Evolutionary conservation across 306 rosid species (phyloP).

Genomic region (Malus orientalis): DNA sequence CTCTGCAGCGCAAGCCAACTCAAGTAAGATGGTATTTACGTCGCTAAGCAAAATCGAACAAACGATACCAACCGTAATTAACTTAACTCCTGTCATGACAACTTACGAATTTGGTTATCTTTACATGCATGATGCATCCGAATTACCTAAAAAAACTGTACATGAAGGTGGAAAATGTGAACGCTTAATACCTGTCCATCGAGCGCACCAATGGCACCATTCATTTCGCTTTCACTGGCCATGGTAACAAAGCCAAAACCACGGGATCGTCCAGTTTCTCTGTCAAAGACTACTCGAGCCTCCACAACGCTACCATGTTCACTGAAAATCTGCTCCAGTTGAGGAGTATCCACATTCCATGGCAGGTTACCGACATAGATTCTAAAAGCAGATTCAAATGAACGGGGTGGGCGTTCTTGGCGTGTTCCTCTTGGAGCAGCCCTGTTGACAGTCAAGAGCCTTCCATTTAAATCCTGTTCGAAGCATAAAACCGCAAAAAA

Average conservation of each 20-base stretch:
- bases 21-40: slow-evolving; percentile 5
- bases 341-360: slow-evolving; percentile 68
- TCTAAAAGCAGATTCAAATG: slow-evolving; percentile 32
- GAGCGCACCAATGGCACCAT: slow-evolving; percentile 82
- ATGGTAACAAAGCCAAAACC: slow-evolving; percentile 93
- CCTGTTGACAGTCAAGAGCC: slow-evolving; percentile 76
- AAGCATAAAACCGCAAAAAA: background rate
- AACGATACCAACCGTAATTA: background rate
- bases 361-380: slow-evolving; percentile 87
- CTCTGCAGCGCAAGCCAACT: slow-evolving; percentile 39
- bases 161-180: background rate
- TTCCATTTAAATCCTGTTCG: slow-evolving; percentile 65
- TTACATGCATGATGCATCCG: background rate
- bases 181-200: slow-evolving; percentile 81
- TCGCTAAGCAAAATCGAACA: background rate
- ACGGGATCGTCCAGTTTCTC: slow-evolving; percentile 92
- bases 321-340: slow-evolving; percentile 63
- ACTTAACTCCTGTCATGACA: background rate
- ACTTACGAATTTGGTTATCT: background rate
- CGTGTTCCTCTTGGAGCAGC: slow-evolving; percentile 80
- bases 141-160: background rate
- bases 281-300: slow-evolving; percentile 71
- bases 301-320: slow-evolving; percentile 70
- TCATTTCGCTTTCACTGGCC: slow-evolving; percentile 64
- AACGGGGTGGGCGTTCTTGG: slow-evolving; percentile 53